Conservation (phyloP, 306 rosid species). For the Cucumis cinereus region DNA sequence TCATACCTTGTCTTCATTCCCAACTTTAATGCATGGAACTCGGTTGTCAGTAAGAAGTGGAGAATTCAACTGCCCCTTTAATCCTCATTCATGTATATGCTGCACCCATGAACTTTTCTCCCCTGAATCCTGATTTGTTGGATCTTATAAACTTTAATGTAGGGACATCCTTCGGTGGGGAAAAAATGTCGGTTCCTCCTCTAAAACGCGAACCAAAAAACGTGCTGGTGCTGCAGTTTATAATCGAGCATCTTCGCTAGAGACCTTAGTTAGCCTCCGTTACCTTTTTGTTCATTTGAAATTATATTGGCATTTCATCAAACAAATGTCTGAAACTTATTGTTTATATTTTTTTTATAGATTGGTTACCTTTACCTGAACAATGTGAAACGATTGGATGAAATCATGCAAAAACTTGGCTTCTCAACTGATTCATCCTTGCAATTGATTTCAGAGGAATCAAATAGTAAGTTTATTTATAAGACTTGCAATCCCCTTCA, state of each 20-base stretch:
- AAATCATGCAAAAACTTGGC: constrained; percentile 67
- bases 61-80: not conserved
- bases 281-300: constrained; percentile 4
- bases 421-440: constrained; percentile 62
- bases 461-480: constrained; percentile 30
- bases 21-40: not conserved
- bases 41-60: not conserved
- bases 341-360: constrained; percentile 24
- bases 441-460: constrained; percentile 38
- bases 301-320: not conserved
- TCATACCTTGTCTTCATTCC: not conserved
- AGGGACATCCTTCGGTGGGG: constrained; percentile 97
- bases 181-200: constrained; percentile 55
- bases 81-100: not conserved
- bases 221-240: constrained; percentile 87
- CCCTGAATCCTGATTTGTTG: not conserved
- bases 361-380: constrained; percentile 77
- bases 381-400: constrained; percentile 62
- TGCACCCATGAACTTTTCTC: not conserved
- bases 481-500: not conserved
- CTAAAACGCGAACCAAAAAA: constrained; percentile 62
- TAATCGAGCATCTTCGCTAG: constrained; percentile 86
- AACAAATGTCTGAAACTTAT: not conserved
- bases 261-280: constrained; percentile 59
- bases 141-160: constrained; percentile 17